Percentiles rank a stretch among this genome's conserved stretches.
These are phyloP conservation scores for Suhomyces yuchorum DNA, from an alignment of 1,139 yeast genomes.

Conservation along the genomic window DNA sequence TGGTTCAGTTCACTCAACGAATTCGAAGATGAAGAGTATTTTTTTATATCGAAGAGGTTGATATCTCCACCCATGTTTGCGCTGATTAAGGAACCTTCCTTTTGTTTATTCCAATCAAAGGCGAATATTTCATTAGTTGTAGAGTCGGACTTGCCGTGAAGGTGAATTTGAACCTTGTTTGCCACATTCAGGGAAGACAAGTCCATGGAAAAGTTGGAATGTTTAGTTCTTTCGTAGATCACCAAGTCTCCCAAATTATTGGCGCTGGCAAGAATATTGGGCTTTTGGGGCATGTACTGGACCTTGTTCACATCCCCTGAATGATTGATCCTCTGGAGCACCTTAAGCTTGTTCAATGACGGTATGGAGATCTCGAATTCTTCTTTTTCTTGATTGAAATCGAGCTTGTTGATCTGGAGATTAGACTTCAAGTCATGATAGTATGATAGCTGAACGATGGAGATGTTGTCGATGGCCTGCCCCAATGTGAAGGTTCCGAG, in stretches of 20 bases:
- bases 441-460: slow-evolving; percentile 42
- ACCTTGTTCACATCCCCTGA: slow-evolving; percentile 48
- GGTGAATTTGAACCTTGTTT: slow-evolving; percentile 34
- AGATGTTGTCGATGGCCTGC: slow-evolving; percentile 43
- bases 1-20: slow-evolving; percentile 7
- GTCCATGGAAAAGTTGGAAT: slow-evolving; percentile 43
- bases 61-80: slow-evolving; percentile 42
- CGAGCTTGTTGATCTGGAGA: slow-evolving; percentile 36
- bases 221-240: slow-evolving; percentile 56
- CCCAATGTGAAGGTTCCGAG: slow-evolving; percentile 49
- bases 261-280: slow-evolving; percentile 45
- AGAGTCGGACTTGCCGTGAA: slow-evolving; percentile 16
- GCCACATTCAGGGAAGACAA: slow-evolving; percentile 29
- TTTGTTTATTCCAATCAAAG: slow-evolving; percentile 46
- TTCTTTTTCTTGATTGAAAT: slow-evolving; percentile 41
- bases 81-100: slow-evolving; percentile 38
- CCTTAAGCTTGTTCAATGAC: slow-evolving; percentile 32
- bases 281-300: slow-evolving; percentile 47
- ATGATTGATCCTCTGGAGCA: slow-evolving; percentile 45
- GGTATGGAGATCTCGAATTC: slow-evolving; percentile 38
- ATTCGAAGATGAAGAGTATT: slow-evolving; percentile 13
- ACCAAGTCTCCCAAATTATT: slow-evolving; percentile 44
- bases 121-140: slow-evolving; percentile 39
- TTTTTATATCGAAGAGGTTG: slow-evolving; percentile 37
- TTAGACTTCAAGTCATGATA: slow-evolving; percentile 33